Base-by-base conservation (phyloP, 2,329 filamentous ascomycete genomes). In the Pyrenochaeta sp. region DNA sequence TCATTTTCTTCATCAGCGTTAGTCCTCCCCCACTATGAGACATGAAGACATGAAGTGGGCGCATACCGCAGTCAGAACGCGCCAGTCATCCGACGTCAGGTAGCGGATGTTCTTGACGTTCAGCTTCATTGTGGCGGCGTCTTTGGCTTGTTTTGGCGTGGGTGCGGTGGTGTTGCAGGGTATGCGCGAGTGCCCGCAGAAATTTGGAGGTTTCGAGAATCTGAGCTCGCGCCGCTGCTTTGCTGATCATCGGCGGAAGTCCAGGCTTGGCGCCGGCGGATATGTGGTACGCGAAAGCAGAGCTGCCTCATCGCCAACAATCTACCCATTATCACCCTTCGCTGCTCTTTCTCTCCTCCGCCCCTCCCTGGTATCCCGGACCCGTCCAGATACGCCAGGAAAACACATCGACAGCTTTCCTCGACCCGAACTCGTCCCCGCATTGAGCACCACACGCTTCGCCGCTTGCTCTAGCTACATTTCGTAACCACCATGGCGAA, bases 41-140 rank as follows among this genome's bases (percentile, higher is more conserved):
- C 46, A 59, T 58, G 64, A 42, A 66, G 39, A 48, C 39, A 60
- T 58, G 47, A 42, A 44, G 41, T 32, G 45, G 45, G 53, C 29
- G 49, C 61, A 54, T 88, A 96, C 94, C 68, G 92, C 95, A 72
- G 91, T 89, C 58, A 99, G 88, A 59, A 97, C 93, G 67, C 90
- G 87, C 92, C 96, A 99, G 82, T 99, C 95, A 78, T 98, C 95
- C 14, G 87, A 80, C 45, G 90, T 89, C 75, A 99, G 86, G 78
- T 99, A 94, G 75, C 96, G 92, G 80, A 99, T 88, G 44, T 91
- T 89, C 75, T 92, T 92, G 44, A 94, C 93, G 75, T 99, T 92
- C 75, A 99, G 87, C 82, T 95, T 96, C 95, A 99, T 99, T 61
- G 27, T 63, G 54, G 49, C 49, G 43, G 63, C 53, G 11, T 36